These are phyloP conservation scores for Hypomyces rosellus DNA, from an alignment of 2,329 filamentous ascomycete genomes.

Conservation along the genomic window DNA sequence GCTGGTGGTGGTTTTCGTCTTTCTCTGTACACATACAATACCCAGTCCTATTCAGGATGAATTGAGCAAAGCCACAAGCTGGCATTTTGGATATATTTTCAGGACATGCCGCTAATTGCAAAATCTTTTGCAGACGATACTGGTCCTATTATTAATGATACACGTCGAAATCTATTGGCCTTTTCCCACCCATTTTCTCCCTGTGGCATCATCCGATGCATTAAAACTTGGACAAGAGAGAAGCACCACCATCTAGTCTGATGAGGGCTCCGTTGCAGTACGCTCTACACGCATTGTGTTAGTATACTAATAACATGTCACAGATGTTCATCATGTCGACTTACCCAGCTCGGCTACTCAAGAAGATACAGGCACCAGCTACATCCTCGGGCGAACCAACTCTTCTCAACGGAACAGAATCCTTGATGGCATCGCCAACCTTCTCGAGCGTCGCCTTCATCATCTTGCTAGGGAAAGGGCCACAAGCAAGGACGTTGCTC, in stretches of 20 bases:
- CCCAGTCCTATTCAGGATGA: background rate
- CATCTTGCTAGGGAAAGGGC: conserved; percentile 65
- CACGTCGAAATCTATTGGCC: background rate
- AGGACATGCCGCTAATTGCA: no score
- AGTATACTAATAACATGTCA: conserved; percentile 35
- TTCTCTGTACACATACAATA: background rate
- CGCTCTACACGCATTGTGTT: conserved; percentile 24
- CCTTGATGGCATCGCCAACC: conserved; percentile 48
- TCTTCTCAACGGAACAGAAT: conserved; percentile 56
- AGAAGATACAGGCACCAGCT: conserved; percentile 64
- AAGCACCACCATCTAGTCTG: conserved; percentile 52
- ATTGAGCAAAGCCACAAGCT: background rate
- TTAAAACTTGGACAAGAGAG: conserved; percentile 41
- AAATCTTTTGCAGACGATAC: no score
- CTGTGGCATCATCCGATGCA: background rate
- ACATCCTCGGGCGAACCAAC: conserved; percentile 65
- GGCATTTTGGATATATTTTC: no score
- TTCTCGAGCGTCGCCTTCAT: conserved; percentile 55
- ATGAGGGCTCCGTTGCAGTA: conserved; percentile 62
- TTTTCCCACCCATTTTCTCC: background rate
- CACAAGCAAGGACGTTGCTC: conserved; percentile 64
- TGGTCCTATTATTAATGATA: background rate
- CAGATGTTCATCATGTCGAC: conserved; percentile 11
- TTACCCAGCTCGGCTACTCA: conserved; percentile 59
- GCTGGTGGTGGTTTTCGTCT: background rate